Conservation (phyloP, 2,329 filamentous ascomycete species). For the Clonostachys byssicola region DNA sequence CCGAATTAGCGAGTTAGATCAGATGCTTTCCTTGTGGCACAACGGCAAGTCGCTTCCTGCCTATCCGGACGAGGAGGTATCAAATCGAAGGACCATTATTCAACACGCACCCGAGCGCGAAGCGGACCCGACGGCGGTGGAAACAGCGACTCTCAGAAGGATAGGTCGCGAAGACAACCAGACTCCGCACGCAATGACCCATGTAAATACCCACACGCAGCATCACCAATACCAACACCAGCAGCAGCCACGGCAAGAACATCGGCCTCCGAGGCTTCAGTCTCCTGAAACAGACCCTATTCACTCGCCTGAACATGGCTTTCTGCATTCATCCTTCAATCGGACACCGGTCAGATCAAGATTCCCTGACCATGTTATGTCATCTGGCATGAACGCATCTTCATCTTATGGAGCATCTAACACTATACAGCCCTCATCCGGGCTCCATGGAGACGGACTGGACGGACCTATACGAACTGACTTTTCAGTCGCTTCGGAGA, state of each 20-base stretch:
- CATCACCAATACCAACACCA: not conserved
- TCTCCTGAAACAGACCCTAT: constrained; percentile 7
- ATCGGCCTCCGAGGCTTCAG: not conserved
- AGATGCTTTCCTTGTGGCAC: constrained; percentile 54
- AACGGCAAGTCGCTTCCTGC: constrained; percentile 69
- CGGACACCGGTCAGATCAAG: constrained; percentile 33
- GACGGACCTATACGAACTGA: constrained; percentile 24
- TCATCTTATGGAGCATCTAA: not conserved
- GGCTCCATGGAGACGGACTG: constrained; percentile 6
- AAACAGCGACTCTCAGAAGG: constrained; percentile 48
- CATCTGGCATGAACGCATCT: constrained; percentile 11
- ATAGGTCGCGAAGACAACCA: constrained; percentile 23
- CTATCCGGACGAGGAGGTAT: constrained; percentile 51
- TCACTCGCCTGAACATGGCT: constrained; percentile 16
- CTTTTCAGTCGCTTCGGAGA: constrained; percentile 14
- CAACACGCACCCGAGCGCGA: constrained; percentile 32
- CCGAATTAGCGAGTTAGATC: constrained; percentile 81
- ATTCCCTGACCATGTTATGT: not conserved
- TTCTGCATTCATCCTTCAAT: constrained; percentile 51
- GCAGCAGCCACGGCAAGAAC: constrained; percentile 4
- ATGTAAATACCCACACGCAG: constrained; percentile 5
- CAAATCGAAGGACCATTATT: constrained; percentile 11
- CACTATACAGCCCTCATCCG: too few relatives aligned
- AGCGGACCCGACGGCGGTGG: constrained; percentile 39
- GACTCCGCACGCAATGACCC: constrained; percentile 1